Conservation (phyloP, 73 alveolate species). For the Uronychia setigera region DNA sequence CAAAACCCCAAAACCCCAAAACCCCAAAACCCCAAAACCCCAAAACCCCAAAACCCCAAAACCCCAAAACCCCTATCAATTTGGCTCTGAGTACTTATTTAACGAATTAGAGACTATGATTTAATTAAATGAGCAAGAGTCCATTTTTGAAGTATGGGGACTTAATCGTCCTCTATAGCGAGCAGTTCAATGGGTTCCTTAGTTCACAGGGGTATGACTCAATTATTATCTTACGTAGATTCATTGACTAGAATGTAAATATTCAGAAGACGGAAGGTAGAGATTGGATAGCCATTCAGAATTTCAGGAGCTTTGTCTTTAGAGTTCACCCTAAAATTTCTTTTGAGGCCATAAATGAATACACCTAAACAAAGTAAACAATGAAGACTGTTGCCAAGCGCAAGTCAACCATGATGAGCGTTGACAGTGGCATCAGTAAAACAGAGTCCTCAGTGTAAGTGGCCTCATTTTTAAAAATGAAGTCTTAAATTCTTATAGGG, state of each 20-base stretch:
- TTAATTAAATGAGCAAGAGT: too few relatives aligned
- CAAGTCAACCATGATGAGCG: too few relatives aligned
- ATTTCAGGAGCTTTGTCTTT: slow-evolving; percentile 24
- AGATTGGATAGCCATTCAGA: slow-evolving; percentile 7
- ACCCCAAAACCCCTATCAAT: too few relatives aligned
- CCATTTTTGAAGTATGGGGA: slow-evolving; percentile 7
- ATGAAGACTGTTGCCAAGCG: slow-evolving; percentile 5
- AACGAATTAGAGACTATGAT: too few relatives aligned
- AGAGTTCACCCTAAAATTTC: slow-evolving; percentile 15
- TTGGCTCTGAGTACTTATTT: too few relatives aligned
- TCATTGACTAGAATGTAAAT: not conserved
- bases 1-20: too few relatives aligned
- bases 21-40: too few relatives aligned
- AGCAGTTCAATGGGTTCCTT: not conserved
- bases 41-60: too few relatives aligned
- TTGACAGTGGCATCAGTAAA: too few relatives aligned
- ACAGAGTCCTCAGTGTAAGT: too few relatives aligned
- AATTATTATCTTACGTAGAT: not conserved
- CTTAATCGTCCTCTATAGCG: not conserved
- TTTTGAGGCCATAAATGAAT: slow-evolving; percentile 27
- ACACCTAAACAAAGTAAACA: not conserved
- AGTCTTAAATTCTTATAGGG: too few relatives aligned
- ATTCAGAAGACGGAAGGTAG: not conserved
- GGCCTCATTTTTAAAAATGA: too few relatives aligned
- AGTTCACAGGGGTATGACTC: slow-evolving; percentile 6